phyloP scores from a whole-genome alignment of 441 rosid species.

The Erysimum pusillum region DNA sequence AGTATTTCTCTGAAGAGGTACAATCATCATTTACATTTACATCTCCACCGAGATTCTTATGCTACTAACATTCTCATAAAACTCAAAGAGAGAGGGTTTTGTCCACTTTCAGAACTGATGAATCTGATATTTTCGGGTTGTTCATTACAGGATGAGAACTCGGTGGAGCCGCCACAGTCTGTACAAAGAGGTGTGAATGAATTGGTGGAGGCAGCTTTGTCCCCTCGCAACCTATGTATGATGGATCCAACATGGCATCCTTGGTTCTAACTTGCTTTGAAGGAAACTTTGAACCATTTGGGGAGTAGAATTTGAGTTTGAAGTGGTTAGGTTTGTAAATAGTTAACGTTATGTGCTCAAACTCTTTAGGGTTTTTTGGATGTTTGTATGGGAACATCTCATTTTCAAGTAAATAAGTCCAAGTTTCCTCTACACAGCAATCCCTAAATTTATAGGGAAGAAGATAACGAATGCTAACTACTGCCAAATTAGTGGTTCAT shows the following conservation, averaged over 20 bases:
- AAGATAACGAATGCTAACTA: not conserved
- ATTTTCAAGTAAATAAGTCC: not conserved
- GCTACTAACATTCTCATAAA: not conserved
- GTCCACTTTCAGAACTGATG: constrained; percentile 6
- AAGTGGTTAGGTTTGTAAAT: constrained; percentile 44
- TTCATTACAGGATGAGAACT: constrained; percentile 75
- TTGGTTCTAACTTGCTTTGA: constrained; percentile 70
- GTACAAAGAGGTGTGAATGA: constrained; percentile 90
- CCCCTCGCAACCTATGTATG: constrained; percentile 91
- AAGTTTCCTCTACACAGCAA: constrained; percentile 6
- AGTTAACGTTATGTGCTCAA: constrained; percentile 25
- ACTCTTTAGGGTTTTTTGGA: not conserved
- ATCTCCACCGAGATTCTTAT: constrained; percentile 3
- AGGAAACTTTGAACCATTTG: constrained; percentile 24
- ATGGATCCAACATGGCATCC: constrained; percentile 99
- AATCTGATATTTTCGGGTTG: constrained; percentile 5
- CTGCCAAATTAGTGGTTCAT: not conserved
- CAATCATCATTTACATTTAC: not conserved
- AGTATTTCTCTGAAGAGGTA: constrained; percentile 89
- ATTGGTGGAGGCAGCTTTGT: constrained; percentile 88
- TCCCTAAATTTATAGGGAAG: not conserved
- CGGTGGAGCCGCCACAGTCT: constrained; percentile 84
- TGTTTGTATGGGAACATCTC: constrained; percentile 10
- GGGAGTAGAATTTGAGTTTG: constrained; percentile 25
- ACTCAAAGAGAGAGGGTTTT: not conserved